These are phyloP conservation scores for Psilocybe sp. DNA, from an alignment of 768 basidiomycete species.

Conservation along the genomic window DNA sequence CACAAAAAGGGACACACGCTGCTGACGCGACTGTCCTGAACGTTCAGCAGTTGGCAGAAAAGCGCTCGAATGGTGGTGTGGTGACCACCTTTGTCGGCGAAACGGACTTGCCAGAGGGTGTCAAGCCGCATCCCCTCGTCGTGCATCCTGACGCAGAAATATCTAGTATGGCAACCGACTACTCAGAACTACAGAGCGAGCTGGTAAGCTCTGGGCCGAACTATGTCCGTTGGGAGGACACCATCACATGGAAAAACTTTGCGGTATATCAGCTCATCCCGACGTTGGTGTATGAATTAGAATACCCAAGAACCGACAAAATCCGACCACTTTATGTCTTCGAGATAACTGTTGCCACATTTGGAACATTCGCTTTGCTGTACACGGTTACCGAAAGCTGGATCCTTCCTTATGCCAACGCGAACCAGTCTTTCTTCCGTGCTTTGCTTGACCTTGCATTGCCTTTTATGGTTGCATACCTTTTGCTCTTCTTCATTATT, in stretches of 20 bases:
- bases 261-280: slow-evolving; percentile 85
- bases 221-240: slow-evolving; percentile 77
- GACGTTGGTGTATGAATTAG: slow-evolving; percentile 92
- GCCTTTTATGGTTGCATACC: slow-evolving; percentile 92
- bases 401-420: slow-evolving; percentile 77
- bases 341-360: slow-evolving; percentile 83
- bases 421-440: slow-evolving; percentile 68
- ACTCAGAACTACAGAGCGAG: slow-evolving; percentile 74
- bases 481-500: slow-evolving; percentile 83
- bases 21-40: slow-evolving; percentile 7
- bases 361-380: slow-evolving; percentile 94
- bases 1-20: slow-evolving; percentile 4
- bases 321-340: slow-evolving; percentile 81
- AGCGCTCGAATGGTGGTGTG: not conserved
- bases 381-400: slow-evolving; percentile 93
- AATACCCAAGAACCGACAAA: slow-evolving; percentile 89
- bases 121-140: slow-evolving; percentile 44
- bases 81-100: slow-evolving; percentile 9
- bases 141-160: slow-evolving; percentile 68
- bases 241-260: slow-evolving; percentile 81
- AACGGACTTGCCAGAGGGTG: slow-evolving; percentile 13
- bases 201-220: slow-evolving; percentile 69
- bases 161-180: slow-evolving; percentile 67
- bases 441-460: slow-evolving; percentile 83
- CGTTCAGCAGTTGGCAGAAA: slow-evolving; percentile 12